These are phyloP conservation scores for Cubamyces lactineus DNA, from an alignment of 768 basidiomycete species.

Conservation along the genomic window DNA sequence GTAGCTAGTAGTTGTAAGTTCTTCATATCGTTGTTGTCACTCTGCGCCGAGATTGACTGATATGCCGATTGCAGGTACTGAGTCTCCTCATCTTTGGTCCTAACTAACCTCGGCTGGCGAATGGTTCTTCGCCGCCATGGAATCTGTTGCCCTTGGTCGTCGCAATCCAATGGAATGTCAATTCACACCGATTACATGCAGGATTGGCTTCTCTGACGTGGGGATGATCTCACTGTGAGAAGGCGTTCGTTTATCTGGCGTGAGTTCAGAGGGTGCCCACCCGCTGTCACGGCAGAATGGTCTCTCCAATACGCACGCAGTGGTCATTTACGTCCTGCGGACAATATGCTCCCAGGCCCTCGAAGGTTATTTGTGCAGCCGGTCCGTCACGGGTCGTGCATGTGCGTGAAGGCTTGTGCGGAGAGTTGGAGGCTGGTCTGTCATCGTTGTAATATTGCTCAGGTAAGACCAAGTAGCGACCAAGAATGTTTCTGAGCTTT, in stretches of 20 bases:
- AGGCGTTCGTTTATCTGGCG: conserved; percentile 4
- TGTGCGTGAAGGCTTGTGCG: neutral
- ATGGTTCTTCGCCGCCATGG: neutral
- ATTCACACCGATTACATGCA: neutral
- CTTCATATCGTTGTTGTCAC: no score
- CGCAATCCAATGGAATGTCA: neutral
- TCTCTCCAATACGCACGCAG: neutral
- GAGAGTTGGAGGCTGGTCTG: neutral
- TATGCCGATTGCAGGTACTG: neutral
- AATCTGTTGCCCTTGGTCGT: neutral
- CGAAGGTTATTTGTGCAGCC: neutral
- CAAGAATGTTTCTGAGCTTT: conserved; percentile 6
- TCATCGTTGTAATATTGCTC: neutral
- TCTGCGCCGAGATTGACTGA: neutral
- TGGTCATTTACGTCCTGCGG: neutral
- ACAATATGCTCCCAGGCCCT: conserved; percentile 1
- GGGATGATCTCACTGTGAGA: conserved; percentile 18
- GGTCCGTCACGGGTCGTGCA: neutral
- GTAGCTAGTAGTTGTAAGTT: conserved; percentile 19
- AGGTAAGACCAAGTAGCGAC: neutral
- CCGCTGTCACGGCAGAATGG: neutral
- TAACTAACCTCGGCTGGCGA: neutral
- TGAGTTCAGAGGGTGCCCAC: neutral
- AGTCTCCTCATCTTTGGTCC: conserved; percentile 14
- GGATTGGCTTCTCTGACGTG: conserved; percentile 6